These are phyloP conservation scores for Erysiphe pulchra DNA, from an alignment of 2,329 filamentous ascomycete genomes.

Conservation along the genomic window DNA sequence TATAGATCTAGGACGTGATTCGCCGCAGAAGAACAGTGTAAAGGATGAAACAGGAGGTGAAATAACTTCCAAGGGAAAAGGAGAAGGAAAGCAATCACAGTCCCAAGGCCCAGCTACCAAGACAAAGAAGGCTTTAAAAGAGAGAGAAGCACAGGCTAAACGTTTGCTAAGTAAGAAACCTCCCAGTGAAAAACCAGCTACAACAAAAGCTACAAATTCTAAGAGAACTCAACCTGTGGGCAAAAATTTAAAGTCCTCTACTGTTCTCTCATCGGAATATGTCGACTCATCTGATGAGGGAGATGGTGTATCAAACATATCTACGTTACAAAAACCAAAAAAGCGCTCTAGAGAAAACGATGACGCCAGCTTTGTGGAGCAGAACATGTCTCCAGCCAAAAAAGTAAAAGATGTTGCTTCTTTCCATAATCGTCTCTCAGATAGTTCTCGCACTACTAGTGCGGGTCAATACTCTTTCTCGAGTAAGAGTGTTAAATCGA, in stretches of 20 bases:
- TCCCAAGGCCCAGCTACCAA: slow-evolving; percentile 26
- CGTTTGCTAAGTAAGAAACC: slow-evolving; percentile 20
- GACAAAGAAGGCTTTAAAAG: slow-evolving; percentile 25
- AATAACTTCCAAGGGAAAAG: slow-evolving; percentile 15
- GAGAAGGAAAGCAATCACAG: slow-evolving; percentile 19
- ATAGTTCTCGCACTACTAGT: slow-evolving; percentile 19
- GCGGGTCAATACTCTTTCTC: slow-evolving; percentile 15
- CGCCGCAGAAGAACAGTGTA: slow-evolving; percentile 11
- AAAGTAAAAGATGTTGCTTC: slow-evolving; percentile 9
- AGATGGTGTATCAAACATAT: slow-evolving; percentile 3
- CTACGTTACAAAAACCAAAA: slow-evolving; percentile 15
- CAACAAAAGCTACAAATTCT: neutral
- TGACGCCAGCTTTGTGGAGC: slow-evolving; percentile 9
- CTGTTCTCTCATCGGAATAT: slow-evolving; percentile 12
- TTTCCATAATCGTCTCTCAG: slow-evolving; percentile 20
- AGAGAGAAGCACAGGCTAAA: slow-evolving; percentile 29
- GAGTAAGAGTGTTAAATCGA: slow-evolving; percentile 21
- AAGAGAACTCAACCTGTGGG: neutral
- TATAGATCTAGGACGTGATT: slow-evolving; percentile 21
- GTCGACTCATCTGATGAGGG: slow-evolving; percentile 13
- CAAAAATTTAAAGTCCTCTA: slow-evolving; percentile 8
- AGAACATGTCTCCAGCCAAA: slow-evolving; percentile 11
- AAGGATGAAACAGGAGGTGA: slow-evolving; percentile 15
- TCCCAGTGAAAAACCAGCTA: slow-evolving; percentile 1
- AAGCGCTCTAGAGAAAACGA: slow-evolving; percentile 29